phyloP scores from a whole-genome alignment of 2,329 filamentous ascomycete species.

The Fusarium sp. region DNA sequence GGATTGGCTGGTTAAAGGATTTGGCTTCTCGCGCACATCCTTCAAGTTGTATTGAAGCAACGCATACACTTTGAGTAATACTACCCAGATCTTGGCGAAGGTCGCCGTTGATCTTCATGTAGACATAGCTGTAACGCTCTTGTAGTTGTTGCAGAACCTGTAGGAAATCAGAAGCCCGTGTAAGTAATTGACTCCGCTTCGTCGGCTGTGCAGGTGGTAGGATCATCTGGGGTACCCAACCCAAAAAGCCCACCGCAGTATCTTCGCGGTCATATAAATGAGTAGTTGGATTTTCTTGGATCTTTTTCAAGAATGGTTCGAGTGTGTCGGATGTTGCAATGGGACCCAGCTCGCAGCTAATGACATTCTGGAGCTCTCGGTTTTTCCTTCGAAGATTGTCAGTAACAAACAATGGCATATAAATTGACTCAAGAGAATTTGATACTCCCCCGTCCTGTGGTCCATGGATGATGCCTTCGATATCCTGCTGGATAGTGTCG shows the following conservation, averaged over 20 bases:
- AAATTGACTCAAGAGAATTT: not conserved
- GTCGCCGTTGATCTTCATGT: not conserved
- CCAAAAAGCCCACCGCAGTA: not conserved
- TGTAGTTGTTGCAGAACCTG: not conserved
- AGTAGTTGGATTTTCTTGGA: not conserved
- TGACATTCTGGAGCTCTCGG: not conserved
- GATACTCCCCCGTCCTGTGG: not conserved
- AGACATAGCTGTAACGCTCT: not conserved
- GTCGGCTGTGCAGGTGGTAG: too few relatives aligned
- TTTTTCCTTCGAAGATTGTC: not conserved
- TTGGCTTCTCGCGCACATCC: not conserved
- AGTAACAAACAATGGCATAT: not conserved
- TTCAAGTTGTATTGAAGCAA: not conserved
- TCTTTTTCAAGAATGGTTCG: not conserved
- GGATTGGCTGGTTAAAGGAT: not conserved
- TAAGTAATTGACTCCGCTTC: not conserved
- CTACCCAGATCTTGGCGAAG: not conserved
- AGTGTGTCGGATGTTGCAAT: not conserved
- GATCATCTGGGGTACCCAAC: not conserved
- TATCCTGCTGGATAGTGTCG: not conserved
- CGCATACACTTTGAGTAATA: not conserved
- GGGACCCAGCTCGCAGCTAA: not conserved
- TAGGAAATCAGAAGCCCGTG: not conserved
- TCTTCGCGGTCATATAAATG: not conserved
- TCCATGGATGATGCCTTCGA: not conserved